These are phyloP conservation scores for Xylariaceae sp. DNA, from an alignment of 2,329 filamentous ascomycete genomes.

Conservation along the genomic window DNA sequence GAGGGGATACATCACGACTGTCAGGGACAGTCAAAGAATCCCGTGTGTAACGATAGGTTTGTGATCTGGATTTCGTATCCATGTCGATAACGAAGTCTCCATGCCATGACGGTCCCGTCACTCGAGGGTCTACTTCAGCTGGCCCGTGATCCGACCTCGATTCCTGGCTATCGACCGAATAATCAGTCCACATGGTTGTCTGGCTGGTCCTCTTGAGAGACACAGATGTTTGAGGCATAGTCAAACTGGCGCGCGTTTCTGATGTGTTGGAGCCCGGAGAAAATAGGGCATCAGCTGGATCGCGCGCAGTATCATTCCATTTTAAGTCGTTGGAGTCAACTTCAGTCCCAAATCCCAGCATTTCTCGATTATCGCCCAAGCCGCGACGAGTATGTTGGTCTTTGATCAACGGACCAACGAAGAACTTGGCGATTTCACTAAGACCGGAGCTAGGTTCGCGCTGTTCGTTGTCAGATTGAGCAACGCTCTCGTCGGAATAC, in stretches of 20 bases:
- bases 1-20: conserved; percentile 31
- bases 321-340: conserved; percentile 10
- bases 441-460: conserved; percentile 22
- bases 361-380: conserved; percentile 11
- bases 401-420: conserved; percentile 26
- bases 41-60: conserved; percentile 26
- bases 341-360: conserved; percentile 16
- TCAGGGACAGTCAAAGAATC: conserved; percentile 26
- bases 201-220: conserved; percentile 46
- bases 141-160: conserved; percentile 31
- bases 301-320: conserved; percentile 13
- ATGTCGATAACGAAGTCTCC: conserved; percentile 24
- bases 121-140: conserved; percentile 21
- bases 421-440: conserved; percentile 29
- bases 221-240: conserved; percentile 41
- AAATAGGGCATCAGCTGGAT: conserved; percentile 22
- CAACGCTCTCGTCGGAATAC: background rate
- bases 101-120: conserved; percentile 21
- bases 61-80: conserved; percentile 26
- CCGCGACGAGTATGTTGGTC: conserved; percentile 19
- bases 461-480: conserved; percentile 19
- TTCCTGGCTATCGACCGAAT: conserved; percentile 50
- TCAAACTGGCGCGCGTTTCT: conserved; percentile 41
- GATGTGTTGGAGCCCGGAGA: conserved; percentile 28
- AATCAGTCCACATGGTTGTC: conserved; percentile 56